These are phyloP conservation scores for Aspergillus eucalypticola DNA, from an alignment of 2,329 filamentous ascomycete genomes.

Conservation along the genomic window DNA sequence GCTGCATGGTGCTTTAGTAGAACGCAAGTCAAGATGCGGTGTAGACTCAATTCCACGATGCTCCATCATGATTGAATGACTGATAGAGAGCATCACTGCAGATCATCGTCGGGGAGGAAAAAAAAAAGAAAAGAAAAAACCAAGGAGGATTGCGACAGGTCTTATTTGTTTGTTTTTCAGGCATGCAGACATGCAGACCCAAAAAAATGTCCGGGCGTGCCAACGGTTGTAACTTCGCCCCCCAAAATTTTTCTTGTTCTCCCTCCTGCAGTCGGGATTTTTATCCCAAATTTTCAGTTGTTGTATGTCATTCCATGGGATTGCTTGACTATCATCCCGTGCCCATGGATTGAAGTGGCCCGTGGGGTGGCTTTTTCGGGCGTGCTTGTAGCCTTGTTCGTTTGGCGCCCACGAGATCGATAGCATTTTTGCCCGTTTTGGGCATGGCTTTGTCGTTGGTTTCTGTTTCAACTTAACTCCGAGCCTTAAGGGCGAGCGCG, in stretches of 20 bases:
- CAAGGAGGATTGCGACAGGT: neutral
- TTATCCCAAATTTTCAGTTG: neutral
- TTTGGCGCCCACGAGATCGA: neutral
- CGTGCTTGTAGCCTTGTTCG: no score
- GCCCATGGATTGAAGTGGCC: neutral
- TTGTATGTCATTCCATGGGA: no score
- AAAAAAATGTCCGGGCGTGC: neutral
- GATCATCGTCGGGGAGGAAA: neutral
- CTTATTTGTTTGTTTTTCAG: neutral
- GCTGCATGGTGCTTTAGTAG: neutral
- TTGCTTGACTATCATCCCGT: neutral
- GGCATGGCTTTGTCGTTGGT: neutral
- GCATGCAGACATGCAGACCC: neutral
- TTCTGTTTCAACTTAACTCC: neutral
- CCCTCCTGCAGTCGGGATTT: neutral
- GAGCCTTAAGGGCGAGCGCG: neutral
- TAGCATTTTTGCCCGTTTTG: neutral
- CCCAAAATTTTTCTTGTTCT: no score
- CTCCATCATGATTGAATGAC: neutral
- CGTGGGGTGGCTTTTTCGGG: neutral
- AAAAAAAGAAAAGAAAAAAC: no score
- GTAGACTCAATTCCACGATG: neutral
- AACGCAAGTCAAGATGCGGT: neutral
- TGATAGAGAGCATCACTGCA: no score
- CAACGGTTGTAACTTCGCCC: neutral